These are phyloP conservation scores for Fusarium heterosporum DNA, from an alignment of 2,329 filamentous ascomycete genomes.

Conservation along the genomic window DNA sequence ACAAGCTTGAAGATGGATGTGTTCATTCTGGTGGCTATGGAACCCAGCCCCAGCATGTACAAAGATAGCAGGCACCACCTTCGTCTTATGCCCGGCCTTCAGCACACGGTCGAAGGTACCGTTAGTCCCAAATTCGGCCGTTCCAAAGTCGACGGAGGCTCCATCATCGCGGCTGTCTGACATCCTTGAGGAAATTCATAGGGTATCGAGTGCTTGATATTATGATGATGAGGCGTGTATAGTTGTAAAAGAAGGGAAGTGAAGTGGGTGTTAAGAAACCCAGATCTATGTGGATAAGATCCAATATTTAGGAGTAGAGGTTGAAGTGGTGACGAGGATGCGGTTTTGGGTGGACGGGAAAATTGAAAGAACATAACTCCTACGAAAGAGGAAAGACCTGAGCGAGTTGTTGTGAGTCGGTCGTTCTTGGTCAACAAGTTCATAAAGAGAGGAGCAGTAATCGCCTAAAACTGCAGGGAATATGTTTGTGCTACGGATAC, in stretches of 20 bases:
- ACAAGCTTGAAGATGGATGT: slow-evolving; percentile 85
- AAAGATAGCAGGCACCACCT: slow-evolving; percentile 79
- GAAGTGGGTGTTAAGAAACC: not conserved
- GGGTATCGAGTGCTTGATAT: slow-evolving; percentile 11
- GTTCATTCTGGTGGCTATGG: slow-evolving; percentile 88
- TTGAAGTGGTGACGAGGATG: slow-evolving; percentile 4
- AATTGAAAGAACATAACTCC: slow-evolving; percentile 2
- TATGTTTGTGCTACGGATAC: not conserved
- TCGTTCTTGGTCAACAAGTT: not conserved
- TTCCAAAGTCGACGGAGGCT: slow-evolving; percentile 58
- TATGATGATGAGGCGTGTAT: not conserved
- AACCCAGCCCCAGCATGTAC: slow-evolving; percentile 96
- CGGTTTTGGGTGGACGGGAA: not conserved
- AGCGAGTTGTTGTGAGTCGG: not conserved
- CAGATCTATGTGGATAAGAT: slow-evolving; percentile 13
- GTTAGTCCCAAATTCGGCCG: slow-evolving; percentile 59
- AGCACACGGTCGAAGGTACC: slow-evolving; percentile 57
- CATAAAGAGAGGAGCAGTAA: not conserved
- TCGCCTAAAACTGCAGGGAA: not conserved
- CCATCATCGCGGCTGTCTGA: slow-evolving; percentile 46
- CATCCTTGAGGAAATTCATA: slow-evolving; percentile 50
- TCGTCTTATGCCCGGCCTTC: slow-evolving; percentile 52
- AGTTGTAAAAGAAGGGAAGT: not conserved
- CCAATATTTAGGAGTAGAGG: slow-evolving; percentile 20
- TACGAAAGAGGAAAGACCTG: slow-evolving; percentile 5